phyloP scores from a whole-genome alignment of 1,284 basidiomycete species.

The Phaffia rhodozyma region DNA sequence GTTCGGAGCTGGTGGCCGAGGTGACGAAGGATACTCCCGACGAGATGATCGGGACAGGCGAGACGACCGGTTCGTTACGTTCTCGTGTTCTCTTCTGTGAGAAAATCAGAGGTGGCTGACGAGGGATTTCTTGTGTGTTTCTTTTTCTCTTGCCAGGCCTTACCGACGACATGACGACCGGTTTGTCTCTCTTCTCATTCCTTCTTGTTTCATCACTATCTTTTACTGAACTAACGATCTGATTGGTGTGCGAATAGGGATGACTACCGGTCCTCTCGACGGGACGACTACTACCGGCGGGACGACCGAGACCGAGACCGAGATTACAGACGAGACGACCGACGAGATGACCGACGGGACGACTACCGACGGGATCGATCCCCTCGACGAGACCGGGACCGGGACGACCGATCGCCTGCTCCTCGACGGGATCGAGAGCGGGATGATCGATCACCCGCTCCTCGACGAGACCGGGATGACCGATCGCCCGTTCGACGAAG shows the following conservation, averaged over 20 bases:
- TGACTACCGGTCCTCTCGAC: constrained; percentile 15
- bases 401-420: constrained; percentile 20
- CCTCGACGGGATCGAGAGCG: constrained; percentile 17
- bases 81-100: not conserved
- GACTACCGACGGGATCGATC: constrained; percentile 21
- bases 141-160: not conserved
- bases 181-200: constrained; percentile 20
- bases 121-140: not conserved
- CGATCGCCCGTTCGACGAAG: constrained; percentile 19
- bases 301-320: constrained; percentile 22
- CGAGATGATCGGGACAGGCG: constrained; percentile 2
- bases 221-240: not conserved
- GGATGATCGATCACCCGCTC: constrained; percentile 12
- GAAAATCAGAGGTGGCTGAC: not conserved
- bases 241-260: not conserved
- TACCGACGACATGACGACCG: constrained; percentile 22
- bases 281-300: constrained; percentile 20
- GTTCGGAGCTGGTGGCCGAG: not conserved
- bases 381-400: not conserved
- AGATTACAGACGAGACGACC: constrained; percentile 18
- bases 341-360: constrained; percentile 21
- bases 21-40: constrained; percentile 1
- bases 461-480: constrained; percentile 19
- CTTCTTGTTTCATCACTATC: constrained; percentile 18
- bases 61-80: not conserved